Base-by-base conservation (phyloP, 148 eudicot genomes). In the Chenopodium album region DNA sequence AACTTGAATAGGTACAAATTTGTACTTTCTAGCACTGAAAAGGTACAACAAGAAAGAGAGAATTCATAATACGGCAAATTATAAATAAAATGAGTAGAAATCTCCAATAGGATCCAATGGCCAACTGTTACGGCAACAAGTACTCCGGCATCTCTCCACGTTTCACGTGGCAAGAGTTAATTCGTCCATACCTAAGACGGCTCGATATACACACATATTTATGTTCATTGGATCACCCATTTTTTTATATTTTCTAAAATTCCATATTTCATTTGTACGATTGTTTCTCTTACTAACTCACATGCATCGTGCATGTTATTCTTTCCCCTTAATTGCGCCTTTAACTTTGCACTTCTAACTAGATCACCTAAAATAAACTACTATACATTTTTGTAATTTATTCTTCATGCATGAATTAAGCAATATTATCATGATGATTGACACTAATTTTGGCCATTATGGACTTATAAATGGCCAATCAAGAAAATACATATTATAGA, bases 141-240 rank as follows among this genome's bases (percentile, higher is more conserved):
- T 71, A 26, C 76, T 79, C 76, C 82, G 82, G 54, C 82, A 79
- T 71, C 82, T 71, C 82, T 70, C 82, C 82, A 70, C 76, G 76
- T 79, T 74, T 8, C 76, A 79, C 23, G 68, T 79, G 82, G 34
- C 44, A 0, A 6, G 19, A 52, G n/a, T 78, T 70, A 79, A 79
- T 23, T 29, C 31, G 22, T 28, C 29, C 12, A 28, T 20, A 69
- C 73, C 46, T 17, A 32, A 32, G 73, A 32, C 17, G 17, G 46
- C 41, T 22, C 37, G 44, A 41, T 8, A n/a, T 7, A n/a, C 28
- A 56, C 76, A 17, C 26, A 19, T 28, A 56, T 54, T 41, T 3
- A 69, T 54, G 47, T 34, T 22, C 19, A 52, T 23, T 16, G 67
- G 80, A 44, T 68, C 72, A 19, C 59, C 80, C 7, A n/a, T 12